These are phyloP conservation scores for Apiospora rasikravindrae DNA, from an alignment of 2,329 filamentous ascomycete species.

Conservation along the genomic window DNA sequence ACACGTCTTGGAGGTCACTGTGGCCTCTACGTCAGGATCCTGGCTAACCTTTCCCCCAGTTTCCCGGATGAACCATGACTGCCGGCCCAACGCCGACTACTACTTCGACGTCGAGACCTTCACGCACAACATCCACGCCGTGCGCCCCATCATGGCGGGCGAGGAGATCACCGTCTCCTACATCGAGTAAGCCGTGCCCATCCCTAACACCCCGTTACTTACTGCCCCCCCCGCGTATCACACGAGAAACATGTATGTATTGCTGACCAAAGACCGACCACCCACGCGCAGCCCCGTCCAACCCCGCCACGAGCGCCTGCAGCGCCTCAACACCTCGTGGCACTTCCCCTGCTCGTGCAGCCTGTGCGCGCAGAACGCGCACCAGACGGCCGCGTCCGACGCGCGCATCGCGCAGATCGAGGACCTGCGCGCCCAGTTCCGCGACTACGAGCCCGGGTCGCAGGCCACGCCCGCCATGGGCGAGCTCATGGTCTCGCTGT, in stretches of 20 bases:
- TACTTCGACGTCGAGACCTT: conserved; percentile 45
- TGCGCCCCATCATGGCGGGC: conserved; percentile 45
- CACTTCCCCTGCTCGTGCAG: conserved; percentile 48
- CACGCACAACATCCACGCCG: conserved; percentile 45
- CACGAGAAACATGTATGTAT: neutral
- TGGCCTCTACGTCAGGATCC: neutral
- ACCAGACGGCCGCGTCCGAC: conserved; percentile 42
- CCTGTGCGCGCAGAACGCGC: conserved; percentile 39
- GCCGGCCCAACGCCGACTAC: conserved; percentile 51
- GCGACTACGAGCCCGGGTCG: conserved; percentile 37
- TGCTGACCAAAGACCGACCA: neutral
- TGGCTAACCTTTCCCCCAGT: conserved; percentile 28
- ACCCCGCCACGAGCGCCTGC: conserved; percentile 36
- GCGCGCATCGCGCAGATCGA: conserved; percentile 43
- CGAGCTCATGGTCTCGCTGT: conserved; percentile 45
- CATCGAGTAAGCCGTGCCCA: conserved; percentile 38
- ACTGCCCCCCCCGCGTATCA: too few relatives aligned
- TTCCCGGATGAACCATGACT: conserved; percentile 52
- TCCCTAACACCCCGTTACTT: too few relatives aligned
- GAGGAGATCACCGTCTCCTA: conserved; percentile 52
- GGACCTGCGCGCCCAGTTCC: conserved; percentile 37
- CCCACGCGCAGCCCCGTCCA: conserved; percentile 40
- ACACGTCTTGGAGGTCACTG: too few relatives aligned
- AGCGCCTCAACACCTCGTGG: conserved; percentile 42
- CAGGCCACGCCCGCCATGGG: conserved; percentile 44